These are phyloP conservation scores for Madurella fahalii DNA, from an alignment of 2,329 filamentous ascomycete genomes.

Conservation along the genomic window DNA sequence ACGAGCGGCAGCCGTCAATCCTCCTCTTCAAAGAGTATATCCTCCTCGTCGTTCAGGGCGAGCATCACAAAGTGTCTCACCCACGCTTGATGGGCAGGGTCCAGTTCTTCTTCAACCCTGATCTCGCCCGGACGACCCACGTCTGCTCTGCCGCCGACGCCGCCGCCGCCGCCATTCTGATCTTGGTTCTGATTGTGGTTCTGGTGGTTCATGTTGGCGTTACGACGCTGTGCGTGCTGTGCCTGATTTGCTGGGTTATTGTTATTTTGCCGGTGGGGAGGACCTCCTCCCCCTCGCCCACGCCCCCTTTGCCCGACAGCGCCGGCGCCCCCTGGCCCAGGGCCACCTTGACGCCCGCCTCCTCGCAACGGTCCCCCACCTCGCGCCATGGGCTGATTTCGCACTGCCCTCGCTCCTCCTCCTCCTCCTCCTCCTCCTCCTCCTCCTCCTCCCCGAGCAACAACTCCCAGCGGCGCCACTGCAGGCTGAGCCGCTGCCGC, in stretches of 20 bases:
- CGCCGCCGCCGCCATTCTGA: slow-evolving; percentile 3
- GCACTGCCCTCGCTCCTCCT: slow-evolving; percentile 7
- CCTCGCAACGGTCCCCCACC: slow-evolving; percentile 19
- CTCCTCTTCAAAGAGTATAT: slow-evolving; percentile 39
- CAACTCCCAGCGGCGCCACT: slow-evolving; percentile 5
- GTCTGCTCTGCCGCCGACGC: slow-evolving; percentile 1
- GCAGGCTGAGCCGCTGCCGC: slow-evolving; percentile 13
- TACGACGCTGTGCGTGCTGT: slow-evolving; percentile 16
- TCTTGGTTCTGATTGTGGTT: slow-evolving; percentile 5
- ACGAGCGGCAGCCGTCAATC: neutral
- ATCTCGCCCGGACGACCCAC: neutral
- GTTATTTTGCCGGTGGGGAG: slow-evolving; percentile 23
- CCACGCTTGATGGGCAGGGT: slow-evolving; percentile 49
- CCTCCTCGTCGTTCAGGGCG: slow-evolving; percentile 51
- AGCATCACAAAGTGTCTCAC: slow-evolving; percentile 52
- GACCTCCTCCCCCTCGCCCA: slow-evolving; percentile 9
- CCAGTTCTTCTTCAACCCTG: slow-evolving; percentile 31
- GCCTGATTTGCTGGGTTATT: slow-evolving; percentile 22
- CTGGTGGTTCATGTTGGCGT: slow-evolving; percentile 15
- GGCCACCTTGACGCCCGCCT: slow-evolving; percentile 4
- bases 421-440: too few relatives aligned
- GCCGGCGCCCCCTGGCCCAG: neutral
- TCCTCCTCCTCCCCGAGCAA: slow-evolving; percentile 1
- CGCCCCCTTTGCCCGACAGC: slow-evolving; percentile 8
- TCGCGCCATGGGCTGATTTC: slow-evolving; percentile 9